phyloP scores from a whole-genome alignment of 306 rosid genomes.

The Canavalia gladiata region DNA sequence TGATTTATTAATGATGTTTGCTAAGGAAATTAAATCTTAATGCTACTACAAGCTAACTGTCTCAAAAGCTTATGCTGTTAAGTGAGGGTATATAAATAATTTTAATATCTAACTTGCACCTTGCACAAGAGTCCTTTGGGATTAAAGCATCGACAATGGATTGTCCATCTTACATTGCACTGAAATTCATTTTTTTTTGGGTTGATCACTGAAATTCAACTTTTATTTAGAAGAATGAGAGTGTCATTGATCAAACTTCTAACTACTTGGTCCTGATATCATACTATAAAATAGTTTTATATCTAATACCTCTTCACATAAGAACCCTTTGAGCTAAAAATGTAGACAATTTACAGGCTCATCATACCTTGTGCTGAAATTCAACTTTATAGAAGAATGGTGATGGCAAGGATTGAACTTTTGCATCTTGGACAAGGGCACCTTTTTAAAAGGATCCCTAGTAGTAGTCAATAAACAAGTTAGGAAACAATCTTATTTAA shows the following conservation, averaged over 20 bases:
- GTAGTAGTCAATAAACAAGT: background rate
- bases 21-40: background rate
- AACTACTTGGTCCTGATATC: background rate
- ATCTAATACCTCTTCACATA: background rate
- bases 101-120: background rate
- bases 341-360: background rate
- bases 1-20: background rate
- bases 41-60: background rate
- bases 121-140: slow-evolving; percentile 11
- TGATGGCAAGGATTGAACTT: background rate
- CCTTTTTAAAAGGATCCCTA: background rate
- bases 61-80: slow-evolving; percentile 7
- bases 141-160: background rate
- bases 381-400: background rate
- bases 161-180: background rate
- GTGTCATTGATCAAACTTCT: background rate
- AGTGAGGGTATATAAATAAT: background rate
- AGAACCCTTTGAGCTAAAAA: background rate
- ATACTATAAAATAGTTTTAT: background rate
- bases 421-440: background rate
- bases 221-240: background rate
- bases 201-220: background rate
- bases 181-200: too few species aligned
- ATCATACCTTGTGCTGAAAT: background rate
- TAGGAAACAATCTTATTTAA: slow-evolving; percentile 19